Evolutionary conservation across 129 eudicot genomes (phyloP), one percentile per base, ranked within the genome.

Genomic region (Apium graveolens): DNA sequence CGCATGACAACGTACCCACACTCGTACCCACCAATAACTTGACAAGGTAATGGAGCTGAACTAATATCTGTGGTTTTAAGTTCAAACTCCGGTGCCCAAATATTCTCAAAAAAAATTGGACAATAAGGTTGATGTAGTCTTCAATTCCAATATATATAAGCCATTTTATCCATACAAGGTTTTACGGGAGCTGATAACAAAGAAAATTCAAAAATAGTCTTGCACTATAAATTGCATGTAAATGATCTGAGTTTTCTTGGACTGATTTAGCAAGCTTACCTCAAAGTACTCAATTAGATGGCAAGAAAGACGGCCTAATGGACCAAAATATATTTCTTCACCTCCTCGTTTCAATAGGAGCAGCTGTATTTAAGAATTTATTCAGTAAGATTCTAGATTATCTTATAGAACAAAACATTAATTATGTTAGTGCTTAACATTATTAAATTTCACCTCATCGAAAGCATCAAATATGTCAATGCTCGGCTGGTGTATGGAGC

Each of bases 321-420:
- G 97, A 79, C 98, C 98, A 3, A 86, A 92, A 44, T 89, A 93
- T 78, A 93, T 91, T 73, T 93, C 95, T 84, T 89, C 92, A 38
- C 98, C 98, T 70, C 98, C 98, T 83, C 97, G 84, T 84, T 93
- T 91, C 49, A 93, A 81, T 20, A 93, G 89, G 42, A 93, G 81
- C n/a, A 93, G 81, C 98, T 93, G 88, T 75, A 81, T 37, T 39
- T 34, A 27, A 70, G 73, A 10, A 7, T 5, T 14, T 17, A 65
- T 43, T 65, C 31, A 69, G 13, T 35, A 72, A n/a, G 9, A 57
- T 18, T 38, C 83, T 68, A 69, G 73, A 69, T 16, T 73, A 26
- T 41, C 44, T 5, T 73, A 44, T 41, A 74, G 74, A 53, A 12
- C n/a, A 49, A 57, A 66, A 12, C 39, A 71, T 17, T 20, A 29